Evolutionary conservation across 148 eudicot genomes (phyloP).

Genomic region (Vaccinium macrocarpon): DNA sequence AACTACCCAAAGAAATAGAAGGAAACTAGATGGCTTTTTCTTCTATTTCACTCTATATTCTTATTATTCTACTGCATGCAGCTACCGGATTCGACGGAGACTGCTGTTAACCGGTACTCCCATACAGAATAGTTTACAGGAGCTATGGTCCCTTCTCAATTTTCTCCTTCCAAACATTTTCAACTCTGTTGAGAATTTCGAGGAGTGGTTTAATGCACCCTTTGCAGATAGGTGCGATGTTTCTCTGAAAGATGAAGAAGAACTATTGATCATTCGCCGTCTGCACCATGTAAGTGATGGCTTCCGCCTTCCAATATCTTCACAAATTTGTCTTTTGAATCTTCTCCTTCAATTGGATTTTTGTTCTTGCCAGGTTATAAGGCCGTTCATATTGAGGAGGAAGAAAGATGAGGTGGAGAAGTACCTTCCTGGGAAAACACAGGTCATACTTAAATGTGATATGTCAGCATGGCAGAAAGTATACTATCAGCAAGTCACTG

Average conservation of each 20-base stretch:
- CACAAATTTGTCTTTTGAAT: background rate
- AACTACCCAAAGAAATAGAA: background rate
- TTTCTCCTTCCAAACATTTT: conserved; percentile 95
- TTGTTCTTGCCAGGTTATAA: conserved; percentile 64
- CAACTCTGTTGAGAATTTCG: conserved; percentile 90
- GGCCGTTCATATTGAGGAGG: conserved; percentile 97
- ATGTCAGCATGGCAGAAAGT: conserved; percentile 99
- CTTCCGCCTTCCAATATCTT: conserved; percentile 15
- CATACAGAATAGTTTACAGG: conserved; percentile 94
- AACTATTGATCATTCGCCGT: conserved; percentile 88
- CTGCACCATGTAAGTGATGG: conserved; percentile 74
- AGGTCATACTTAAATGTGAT: conserved; percentile 93
- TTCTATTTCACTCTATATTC: background rate
- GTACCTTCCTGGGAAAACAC: conserved; percentile 83
- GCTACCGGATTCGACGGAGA: conserved; percentile 86
- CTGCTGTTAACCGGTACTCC: conserved; percentile 96
- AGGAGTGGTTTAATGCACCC: conserved; percentile 99
- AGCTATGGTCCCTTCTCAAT: conserved; percentile 94
- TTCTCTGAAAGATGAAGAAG: conserved; percentile 85
- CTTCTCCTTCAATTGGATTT: conserved; percentile 11
- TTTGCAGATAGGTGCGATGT: conserved; percentile 91
- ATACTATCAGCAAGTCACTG: conserved; percentile 92
- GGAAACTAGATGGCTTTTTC: background rate
- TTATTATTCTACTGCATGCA: conserved; percentile 31
- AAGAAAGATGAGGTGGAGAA: conserved; percentile 98